Evolutionary conservation across 805 yeast species (phyloP), one percentile per base, ranked within the genome.

Genomic region (Candida nanaspora): DNA sequence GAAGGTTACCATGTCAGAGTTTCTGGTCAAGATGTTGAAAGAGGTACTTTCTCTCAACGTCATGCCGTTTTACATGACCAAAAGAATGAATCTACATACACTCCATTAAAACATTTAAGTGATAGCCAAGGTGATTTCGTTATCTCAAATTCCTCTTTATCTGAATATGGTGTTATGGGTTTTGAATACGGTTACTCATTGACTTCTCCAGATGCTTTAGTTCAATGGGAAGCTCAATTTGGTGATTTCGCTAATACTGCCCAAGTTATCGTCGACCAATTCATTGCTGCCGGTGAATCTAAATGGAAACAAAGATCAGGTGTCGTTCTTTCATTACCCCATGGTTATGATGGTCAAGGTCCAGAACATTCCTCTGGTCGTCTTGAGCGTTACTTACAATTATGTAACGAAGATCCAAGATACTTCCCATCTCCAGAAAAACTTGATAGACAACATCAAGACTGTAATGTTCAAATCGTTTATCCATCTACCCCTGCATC

Each of bases 221-320:
- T 91, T 39, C 82, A 84, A 72, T 93, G 99, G 99, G 99, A 93
- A 72, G 98, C 98, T 43, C 99, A 93, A 74, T 93, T 93, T 56
- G 99, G 99, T 78, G 99, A 93, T 71, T 93, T 93, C 59, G 99
- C 98, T 58, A 93, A 93, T 76, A 93, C 98, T 52, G 98, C 97
- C 16, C 98, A 93, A 73, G 98, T 93, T 49, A 85, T 93, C 54
- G 76, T 86, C 54, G 99, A 93, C 66, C 98, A 93, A 73, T 93
- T 93, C 64, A 78, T 93, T 60, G 85, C 97, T 35, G 86, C 89
- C 61, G 98, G 95, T 64, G 99, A 93, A 72, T 78, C 89, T 52
- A 93, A 93, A 72, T 93, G 99, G 99, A 85, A 86, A 64, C 98
- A 93, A 76, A 85, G 99, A 70, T 86, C 96, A 13, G 99, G 99